phyloP scores from a whole-genome alignment of 2,329 filamentous ascomycete genomes.

The Sporothrix pseudoabietina region DNA sequence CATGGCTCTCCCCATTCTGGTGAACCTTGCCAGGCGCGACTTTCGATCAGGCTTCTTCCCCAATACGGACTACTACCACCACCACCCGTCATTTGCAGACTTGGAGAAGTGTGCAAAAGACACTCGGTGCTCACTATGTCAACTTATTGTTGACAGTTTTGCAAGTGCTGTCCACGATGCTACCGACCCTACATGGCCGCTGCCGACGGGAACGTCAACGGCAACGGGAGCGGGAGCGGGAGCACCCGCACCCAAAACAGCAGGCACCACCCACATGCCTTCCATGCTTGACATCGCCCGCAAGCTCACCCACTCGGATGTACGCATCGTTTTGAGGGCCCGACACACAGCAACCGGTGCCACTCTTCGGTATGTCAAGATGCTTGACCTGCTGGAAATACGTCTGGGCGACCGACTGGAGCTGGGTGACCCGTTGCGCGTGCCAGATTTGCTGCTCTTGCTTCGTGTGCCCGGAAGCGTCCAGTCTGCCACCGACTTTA shows the following conservation, averaged over 20 bases:
- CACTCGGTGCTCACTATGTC: background rate
- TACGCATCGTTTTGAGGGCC: conserved; percentile 6
- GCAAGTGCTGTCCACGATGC: background rate
- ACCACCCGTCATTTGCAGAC: conserved; percentile 21
- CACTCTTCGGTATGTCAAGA: background rate
- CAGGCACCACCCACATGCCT: background rate
- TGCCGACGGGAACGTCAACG: background rate
- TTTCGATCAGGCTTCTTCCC: conserved; percentile 16
- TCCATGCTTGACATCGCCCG: conserved; percentile 2
- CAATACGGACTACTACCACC: background rate
- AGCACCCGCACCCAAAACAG: background rate
- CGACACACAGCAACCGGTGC: background rate
- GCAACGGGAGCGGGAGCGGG: no score
- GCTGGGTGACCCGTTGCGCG: background rate
- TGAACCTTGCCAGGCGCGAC: conserved; percentile 16
- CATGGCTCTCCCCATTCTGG: background rate
- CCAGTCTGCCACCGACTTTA: background rate
- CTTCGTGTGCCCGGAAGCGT: background rate
- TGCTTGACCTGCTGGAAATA: conserved; percentile 20
- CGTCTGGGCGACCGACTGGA: conserved; percentile 8
- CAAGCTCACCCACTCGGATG: background rate
- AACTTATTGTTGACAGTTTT: conserved; percentile 3
- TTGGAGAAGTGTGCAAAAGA: conserved; percentile 13
- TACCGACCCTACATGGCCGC: background rate
- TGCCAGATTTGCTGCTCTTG: conserved; percentile 1